A percentile compares a stretch with the other conserved stretches of the same genome.
These are phyloP conservation scores for Leccinellum albellum DNA, from an alignment of 768 basidiomycete genomes.

Conservation along the genomic window DNA sequence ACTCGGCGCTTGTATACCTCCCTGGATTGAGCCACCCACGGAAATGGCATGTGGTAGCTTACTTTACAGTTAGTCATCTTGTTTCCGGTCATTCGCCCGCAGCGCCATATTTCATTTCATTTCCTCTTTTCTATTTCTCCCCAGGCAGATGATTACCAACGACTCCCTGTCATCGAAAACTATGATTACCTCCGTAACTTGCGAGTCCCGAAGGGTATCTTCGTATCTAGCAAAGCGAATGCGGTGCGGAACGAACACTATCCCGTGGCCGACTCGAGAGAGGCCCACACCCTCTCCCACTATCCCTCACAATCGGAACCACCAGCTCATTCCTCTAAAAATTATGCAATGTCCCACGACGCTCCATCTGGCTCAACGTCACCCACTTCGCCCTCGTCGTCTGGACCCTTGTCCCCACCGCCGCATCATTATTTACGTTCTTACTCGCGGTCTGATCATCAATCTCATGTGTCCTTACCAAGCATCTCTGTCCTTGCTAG, in stretches of 20 bases:
- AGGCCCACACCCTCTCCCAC: constrained; percentile 11
- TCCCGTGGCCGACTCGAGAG: constrained; percentile 15
- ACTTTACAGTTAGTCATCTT: constrained; percentile 59
- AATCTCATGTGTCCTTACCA: constrained; percentile 18
- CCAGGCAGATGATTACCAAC: constrained; percentile 65
- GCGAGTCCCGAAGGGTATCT: constrained; percentile 67
- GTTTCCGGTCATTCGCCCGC: background rate
- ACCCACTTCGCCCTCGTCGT: constrained; percentile 15
- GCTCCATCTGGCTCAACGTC: constrained; percentile 6
- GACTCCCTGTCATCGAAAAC: constrained; percentile 68
- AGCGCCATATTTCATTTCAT: constrained; percentile 4
- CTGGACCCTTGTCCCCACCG: constrained; percentile 10
- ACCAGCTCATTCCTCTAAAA: constrained; percentile 7
- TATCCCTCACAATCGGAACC: constrained; percentile 3
- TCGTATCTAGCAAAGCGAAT: constrained; percentile 61
- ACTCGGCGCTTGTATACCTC: constrained; percentile 70
- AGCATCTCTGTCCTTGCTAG: constrained; percentile 18
- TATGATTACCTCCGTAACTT: constrained; percentile 71
- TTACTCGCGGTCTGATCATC: constrained; percentile 5
- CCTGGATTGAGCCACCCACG: constrained; percentile 54
- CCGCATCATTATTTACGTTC: constrained; percentile 4
- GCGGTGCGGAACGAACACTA: constrained; percentile 29
- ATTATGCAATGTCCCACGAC: constrained; percentile 11
- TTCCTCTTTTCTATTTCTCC: background rate
- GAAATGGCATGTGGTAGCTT: constrained; percentile 84